Evolutionary conservation across 2,329 filamentous ascomycete species (phyloP).

Genomic region (Diatrype stigma): DNA sequence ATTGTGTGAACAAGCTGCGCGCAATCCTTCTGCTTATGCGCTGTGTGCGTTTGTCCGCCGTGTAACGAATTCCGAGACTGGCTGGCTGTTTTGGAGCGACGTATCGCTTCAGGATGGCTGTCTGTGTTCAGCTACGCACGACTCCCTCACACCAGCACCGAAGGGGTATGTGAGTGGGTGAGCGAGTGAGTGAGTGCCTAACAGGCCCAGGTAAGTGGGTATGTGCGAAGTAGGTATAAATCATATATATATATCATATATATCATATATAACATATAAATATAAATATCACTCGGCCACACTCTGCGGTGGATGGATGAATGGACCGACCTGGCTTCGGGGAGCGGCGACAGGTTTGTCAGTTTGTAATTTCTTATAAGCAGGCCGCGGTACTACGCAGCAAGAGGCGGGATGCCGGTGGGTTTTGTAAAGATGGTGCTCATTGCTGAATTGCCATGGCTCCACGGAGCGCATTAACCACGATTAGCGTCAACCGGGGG

Average conservation of each 20-base stretch:
- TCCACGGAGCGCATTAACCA: constrained; percentile 14
- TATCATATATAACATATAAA: too few species aligned
- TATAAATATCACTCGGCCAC: background rate
- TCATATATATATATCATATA: too few species aligned
- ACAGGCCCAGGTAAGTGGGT: too few species aligned
- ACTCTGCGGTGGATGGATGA: background rate
- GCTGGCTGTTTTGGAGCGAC: too few species aligned
- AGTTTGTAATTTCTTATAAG: constrained; percentile 9
- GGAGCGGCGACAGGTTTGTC: background rate
- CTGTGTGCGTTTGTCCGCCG: background rate
- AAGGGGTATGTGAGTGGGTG: too few species aligned
- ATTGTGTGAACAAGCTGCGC: constrained; percentile 8
- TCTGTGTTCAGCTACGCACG: background rate
- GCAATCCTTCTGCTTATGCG: constrained; percentile 7
- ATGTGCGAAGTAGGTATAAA: too few species aligned
- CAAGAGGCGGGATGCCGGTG: constrained; percentile 10
- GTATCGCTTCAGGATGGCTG: background rate
- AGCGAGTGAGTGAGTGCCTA: too few species aligned
- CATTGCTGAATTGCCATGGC: constrained; percentile 20
- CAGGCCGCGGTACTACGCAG: constrained; percentile 5
- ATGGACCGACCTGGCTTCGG: background rate
- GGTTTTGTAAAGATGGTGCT: constrained; percentile 18
- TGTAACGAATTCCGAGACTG: constrained; percentile 1
- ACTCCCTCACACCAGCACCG: background rate
- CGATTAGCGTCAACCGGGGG: background rate